Evolutionary conservation across 225 moss, liverwort and hornwort species (phyloP).

Genomic region (Asterella californica): DNA sequence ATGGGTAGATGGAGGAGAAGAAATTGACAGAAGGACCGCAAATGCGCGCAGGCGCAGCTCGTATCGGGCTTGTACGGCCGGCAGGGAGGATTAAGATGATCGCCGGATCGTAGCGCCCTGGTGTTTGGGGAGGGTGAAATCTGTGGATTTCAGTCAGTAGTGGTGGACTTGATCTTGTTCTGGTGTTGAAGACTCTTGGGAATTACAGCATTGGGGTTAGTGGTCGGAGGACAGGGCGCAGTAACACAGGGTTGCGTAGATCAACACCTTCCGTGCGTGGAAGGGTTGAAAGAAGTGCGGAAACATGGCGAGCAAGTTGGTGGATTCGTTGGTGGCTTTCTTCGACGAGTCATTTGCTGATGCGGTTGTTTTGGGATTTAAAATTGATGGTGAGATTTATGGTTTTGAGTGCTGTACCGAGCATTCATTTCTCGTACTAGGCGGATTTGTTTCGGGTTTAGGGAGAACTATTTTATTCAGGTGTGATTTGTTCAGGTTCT

Average conservation of each 20-base stretch:
- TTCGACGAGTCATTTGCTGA: conserved; percentile 69
- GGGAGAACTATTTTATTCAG: background rate
- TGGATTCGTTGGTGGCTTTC: conserved; percentile 49
- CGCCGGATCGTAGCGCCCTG: background rate
- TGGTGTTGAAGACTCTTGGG: background rate
- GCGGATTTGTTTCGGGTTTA: background rate
- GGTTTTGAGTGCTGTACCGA: background rate
- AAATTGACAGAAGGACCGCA: background rate
- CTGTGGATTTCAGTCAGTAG: background rate
- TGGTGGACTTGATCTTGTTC: background rate
- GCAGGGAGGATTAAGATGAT: background rate
- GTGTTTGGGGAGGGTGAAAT: background rate
- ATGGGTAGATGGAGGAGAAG: background rate
- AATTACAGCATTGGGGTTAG: background rate
- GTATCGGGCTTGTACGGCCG: background rate
- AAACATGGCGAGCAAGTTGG: conserved; percentile 31
- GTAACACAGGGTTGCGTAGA: background rate
- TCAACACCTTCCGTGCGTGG: background rate
- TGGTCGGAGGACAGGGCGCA: background rate
- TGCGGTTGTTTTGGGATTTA: conserved; percentile 69
- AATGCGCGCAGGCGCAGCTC: background rate
- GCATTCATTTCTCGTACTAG: background rate
- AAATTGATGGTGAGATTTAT: conserved; percentile 62
- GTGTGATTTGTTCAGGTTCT: background rate
- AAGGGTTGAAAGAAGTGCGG: background rate